Percentiles rank a stretch among this genome's conserved stretches.
These are phyloP conservation scores for Sphenostylis stenocarpa DNA, from an alignment of 306 rosid species.

Conservation along the genomic window DNA sequence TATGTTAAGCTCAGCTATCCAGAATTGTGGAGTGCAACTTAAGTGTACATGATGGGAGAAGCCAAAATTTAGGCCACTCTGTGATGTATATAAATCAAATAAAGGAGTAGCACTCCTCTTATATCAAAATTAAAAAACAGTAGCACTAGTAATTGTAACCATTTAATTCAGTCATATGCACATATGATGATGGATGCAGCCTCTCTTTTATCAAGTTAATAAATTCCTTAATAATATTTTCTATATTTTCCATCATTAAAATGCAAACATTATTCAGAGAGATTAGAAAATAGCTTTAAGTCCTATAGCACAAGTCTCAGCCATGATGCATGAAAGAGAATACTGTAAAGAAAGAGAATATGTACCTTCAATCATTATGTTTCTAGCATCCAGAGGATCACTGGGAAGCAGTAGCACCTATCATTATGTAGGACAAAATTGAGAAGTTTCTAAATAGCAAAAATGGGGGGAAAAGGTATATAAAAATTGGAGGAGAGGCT, in stretches of 20 bases:
- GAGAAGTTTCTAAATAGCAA: conserved; percentile 31
- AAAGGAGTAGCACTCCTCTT: background rate
- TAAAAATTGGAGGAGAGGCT: background rate
- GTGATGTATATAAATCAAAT: background rate
- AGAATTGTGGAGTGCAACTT: conserved; percentile 18
- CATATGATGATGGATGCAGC: conserved; percentile 4
- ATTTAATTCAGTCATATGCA: conserved; percentile 15
- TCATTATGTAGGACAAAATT: conserved; percentile 15
- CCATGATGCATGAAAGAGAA: conserved; percentile 14
- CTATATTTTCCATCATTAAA: background rate
- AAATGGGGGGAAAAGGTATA: background rate
- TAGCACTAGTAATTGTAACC: conserved; percentile 7
- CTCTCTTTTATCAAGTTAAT: conserved; percentile 12
- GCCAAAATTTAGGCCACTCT: conserved; percentile 21
- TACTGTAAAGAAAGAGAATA: conserved; percentile 17
- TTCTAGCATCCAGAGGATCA: conserved; percentile 96
- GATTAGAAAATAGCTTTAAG: background rate
- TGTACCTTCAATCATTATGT: conserved; percentile 96
- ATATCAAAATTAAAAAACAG: background rate
- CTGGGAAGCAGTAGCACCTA: conserved; percentile 81
- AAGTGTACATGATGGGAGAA: background rate
- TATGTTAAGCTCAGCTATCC: conserved; percentile 17
- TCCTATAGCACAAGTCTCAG: background rate
- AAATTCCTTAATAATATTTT: conserved; percentile 8
- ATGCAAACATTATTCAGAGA: background rate